Base-by-base conservation (phyloP, 2,329 filamentous ascomycete genomes). In the Exophiala bonariae region DNA sequence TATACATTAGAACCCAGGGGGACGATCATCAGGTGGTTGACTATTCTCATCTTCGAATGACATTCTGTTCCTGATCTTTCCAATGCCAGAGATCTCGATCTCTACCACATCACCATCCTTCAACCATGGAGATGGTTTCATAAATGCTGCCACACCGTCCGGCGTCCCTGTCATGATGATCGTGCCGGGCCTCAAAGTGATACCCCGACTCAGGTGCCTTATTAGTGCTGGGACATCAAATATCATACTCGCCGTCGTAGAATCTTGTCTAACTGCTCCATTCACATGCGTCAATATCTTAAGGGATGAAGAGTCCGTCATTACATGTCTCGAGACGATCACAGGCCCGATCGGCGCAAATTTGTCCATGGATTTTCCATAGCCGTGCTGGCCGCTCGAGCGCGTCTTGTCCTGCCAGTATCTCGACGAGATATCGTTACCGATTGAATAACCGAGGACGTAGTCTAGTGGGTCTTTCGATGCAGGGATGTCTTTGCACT, bases 331-430 rank as follows among this genome's bases (percentile, higher is more conserved):
- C 2, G 50, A 63, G 0, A 81, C 74, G 1, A 82, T 63, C 26
- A 65, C 66, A 0, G 78, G 79, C 0, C 79, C 79, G 0, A 82
- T 50, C 0, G 79, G 80, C 0, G 75, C 75, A 53, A 70, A 81
- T 0, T 72, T 78, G 53, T 82, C 78, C 44, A 82, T 82, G 0
- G 77, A 75, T 56, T 82, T 81, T 11, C 69, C 73, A 51, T 80
- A 81, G 0, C 73, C 71, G 75, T 76, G 81, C 58, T 82, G 79
- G 0, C 77, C 78, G 0, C 80, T 74, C 0, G 65, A 69, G 0
- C 77, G 76, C 0, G 77, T 77, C 1, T 72, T 62, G 0, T 60
- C 61, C 52, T 82, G 79, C 20, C 73, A 63, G 52, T 79, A 77
- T 1, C 79, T 71, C 0, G 72, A 70, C 0, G 74, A 77, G 1